Percentiles rank a stretch among this genome's conserved stretches.
Conservation (phyloP, 2,329 filamentous ascomycete species). For the Ceratocystiopsis minuta region DNA sequence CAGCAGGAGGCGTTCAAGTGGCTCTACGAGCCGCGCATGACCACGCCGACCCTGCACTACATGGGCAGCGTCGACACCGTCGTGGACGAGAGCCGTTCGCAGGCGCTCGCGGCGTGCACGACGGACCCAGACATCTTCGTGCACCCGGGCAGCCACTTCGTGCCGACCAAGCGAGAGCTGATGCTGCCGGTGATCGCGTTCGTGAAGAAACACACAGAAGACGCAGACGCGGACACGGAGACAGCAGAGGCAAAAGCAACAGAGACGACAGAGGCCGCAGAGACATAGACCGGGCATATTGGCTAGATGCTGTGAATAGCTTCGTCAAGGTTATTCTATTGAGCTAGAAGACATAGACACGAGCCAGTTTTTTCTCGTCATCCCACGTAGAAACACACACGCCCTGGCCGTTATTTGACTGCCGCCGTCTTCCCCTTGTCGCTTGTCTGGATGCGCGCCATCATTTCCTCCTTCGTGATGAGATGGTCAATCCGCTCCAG, state of each 20-base stretch:
- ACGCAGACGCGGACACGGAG: slow-evolving; percentile 1
- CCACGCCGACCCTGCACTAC: slow-evolving; percentile 65
- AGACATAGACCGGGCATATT: no score
- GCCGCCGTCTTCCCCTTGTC: slow-evolving; percentile 22
- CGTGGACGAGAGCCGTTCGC: slow-evolving; percentile 59
- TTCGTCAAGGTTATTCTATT: no score
- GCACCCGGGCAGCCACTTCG: slow-evolving; percentile 80
- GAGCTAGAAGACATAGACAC: no score
- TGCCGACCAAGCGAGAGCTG: slow-evolving; percentile 70
- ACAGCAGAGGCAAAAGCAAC: background rate
- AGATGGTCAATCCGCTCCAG: slow-evolving; percentile 84
- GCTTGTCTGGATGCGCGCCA: slow-evolving; percentile 78
- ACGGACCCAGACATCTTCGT: slow-evolving; percentile 35
- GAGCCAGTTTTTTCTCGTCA: no score
- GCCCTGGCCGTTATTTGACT: slow-evolving; percentile 13
- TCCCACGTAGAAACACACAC: no score
- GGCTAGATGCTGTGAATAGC: no score
- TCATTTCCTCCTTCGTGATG: slow-evolving; percentile 99
- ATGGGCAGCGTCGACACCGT: slow-evolving; percentile 74
- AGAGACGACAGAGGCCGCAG: no score
- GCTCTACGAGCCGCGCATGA: slow-evolving; percentile 58
- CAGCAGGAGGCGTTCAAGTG: slow-evolving; percentile 42
- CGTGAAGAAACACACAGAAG: slow-evolving; percentile 12
- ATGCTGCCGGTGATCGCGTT: slow-evolving; percentile 45
- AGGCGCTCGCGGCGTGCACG: slow-evolving; percentile 48